Base-by-base conservation (phyloP, 2,329 filamentous ascomycete species). In the Aspergillus sp. region DNA sequence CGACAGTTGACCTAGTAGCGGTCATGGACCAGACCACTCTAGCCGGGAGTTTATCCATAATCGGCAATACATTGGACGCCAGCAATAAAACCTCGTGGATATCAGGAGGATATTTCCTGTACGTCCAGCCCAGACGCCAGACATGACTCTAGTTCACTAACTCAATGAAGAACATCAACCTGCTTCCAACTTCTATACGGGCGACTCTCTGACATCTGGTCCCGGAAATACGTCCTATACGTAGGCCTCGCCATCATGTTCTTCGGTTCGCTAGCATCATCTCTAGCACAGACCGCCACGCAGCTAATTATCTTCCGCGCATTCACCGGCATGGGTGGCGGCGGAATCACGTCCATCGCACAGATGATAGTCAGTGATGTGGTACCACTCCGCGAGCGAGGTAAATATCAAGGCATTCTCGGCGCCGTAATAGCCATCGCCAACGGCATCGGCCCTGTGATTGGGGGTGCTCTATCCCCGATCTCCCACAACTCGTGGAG, bases 121-220 rank as follows among this genome's bases (percentile, higher is more conserved):
- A 49, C 10, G 21, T 49, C 45, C 9, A 19, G 32, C 7, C 10
- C 15, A 4, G 8, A 2, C 1, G 4, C 45, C 7, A 28, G 15
- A 49, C 8, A 5, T 13, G 13, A 25, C 5, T 49, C 89, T 70
- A 84, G 84, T 55, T 88, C 88, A 28, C 90, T 91, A 6, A 89
- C 87, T 3, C 91, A 89, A 62, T 74, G 89, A 49, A 82, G 92
- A 32, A 91, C 90, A 1, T 89, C 87, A 9, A 88, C 87, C 0
- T 83, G 82, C 12, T 89, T 88, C 67, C 86, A 88, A 69, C 83
- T 88, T 53, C 77, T 89, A 3, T 88, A 89, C 69, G 87, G 87
- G 21, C 80, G 85, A 0, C 69, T 87, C 7, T 87, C 85, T 0
- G 85, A 88, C 67, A 82, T 88, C 8, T 81, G 86, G 61, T 85